A percentile compares a stretch with the other conserved stretches of the same genome.
Conservation (phyloP, 495 filamentous ascomycete genomes). For the Usnea hakonensis region DNA sequence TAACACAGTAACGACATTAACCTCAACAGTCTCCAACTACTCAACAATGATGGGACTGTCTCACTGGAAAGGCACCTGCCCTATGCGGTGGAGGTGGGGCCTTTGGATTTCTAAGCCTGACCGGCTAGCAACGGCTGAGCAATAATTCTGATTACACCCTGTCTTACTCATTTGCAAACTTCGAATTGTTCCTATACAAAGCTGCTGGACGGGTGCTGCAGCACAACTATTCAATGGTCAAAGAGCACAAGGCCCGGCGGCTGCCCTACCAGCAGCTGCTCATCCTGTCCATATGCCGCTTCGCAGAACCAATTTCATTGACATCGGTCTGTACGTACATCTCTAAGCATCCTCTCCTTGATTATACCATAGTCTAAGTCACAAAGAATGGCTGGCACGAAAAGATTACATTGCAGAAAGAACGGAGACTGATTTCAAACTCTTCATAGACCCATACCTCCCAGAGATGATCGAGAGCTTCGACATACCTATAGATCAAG, state of each 20-base stretch:
- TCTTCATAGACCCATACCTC: conserved; percentile 72
- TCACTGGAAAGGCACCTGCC: not conserved
- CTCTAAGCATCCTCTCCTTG: not conserved
- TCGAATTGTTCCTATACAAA: not conserved
- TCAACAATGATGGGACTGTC: not conserved
- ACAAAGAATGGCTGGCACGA: not conserved
- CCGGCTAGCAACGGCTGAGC: not conserved
- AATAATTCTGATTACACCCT: not conserved
- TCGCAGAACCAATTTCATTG: conserved; percentile 60
- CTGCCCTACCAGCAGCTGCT: conserved; percentile 46
- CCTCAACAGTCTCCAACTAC: too few relatives aligned
- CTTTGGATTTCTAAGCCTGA: not conserved
- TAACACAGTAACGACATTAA: not conserved
- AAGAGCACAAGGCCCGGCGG: conserved; percentile 22
- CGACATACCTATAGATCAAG: conserved; percentile 58
- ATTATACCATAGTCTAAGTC: not conserved
- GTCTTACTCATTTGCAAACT: not conserved
- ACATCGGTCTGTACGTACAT: conserved; percentile 13
- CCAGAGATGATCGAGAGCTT: conserved; percentile 83
- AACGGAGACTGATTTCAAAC: not conserved
- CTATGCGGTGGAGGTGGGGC: not conserved
- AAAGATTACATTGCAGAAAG: not conserved
- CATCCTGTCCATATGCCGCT: conserved; percentile 63
- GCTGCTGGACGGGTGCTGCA: not conserved
- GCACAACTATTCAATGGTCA: conserved; percentile 8